Conservation (phyloP, 1,139 yeast species). For the Yamadazyma membranifaciens region DNA sequence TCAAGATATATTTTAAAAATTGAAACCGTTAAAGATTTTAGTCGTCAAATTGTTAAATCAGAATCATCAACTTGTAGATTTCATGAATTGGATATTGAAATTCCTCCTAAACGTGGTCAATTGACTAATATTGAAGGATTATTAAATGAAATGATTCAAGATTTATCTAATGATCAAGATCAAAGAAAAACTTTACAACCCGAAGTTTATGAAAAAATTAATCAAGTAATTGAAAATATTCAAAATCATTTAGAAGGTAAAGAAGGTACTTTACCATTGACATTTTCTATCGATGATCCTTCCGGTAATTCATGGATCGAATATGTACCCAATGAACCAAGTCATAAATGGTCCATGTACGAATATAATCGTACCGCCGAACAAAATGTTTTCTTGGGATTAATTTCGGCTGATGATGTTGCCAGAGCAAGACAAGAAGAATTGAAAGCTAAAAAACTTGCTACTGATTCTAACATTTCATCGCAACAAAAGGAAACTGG, state of each 20-base stretch:
- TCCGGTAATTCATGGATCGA: constrained; percentile 98
- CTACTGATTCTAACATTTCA: constrained; percentile 30
- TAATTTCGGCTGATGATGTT: constrained; percentile 75
- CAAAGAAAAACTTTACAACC: constrained; percentile 73
- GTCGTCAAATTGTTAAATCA: constrained; percentile 88
- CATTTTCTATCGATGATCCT: constrained; percentile 86
- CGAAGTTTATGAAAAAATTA: constrained; percentile 72
- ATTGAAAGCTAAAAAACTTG: constrained; percentile 36
- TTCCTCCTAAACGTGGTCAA: constrained; percentile 94
- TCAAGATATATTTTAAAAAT: constrained; percentile 68
- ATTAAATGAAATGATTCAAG: constrained; percentile 78
- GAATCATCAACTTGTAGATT: constrained; percentile 84
- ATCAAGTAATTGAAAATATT: constrained; percentile 62
- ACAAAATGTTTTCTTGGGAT: constrained; percentile 85
- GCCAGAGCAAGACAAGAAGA: constrained; percentile 51
- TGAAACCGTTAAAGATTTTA: constrained; percentile 72
- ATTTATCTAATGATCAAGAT: constrained; percentile 77
- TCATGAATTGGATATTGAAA: constrained; percentile 84
- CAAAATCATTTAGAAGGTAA: constrained; percentile 60
- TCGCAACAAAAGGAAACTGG: constrained; percentile 9
- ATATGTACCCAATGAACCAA: constrained; percentile 80
- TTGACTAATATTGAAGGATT: constrained; percentile 91
- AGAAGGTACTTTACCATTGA: constrained; percentile 69
- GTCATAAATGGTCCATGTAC: constrained; percentile 86
- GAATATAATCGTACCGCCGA: constrained; percentile 86